Percentiles rank a stretch among this genome's conserved stretches.
phyloP scores from a whole-genome alignment of 176 grass and related monocot genomes.

The Hordeum vulgare region MorexV3_pseudomolecules_assembly NC_058519.1:219775805-219776304 shows the following conservation, averaged over 20 bases:
- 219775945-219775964: conserved; percentile 44
- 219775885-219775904: conserved; percentile 80
- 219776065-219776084: conserved; percentile 42
- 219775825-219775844: conserved; percentile 66
- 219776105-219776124: conserved; percentile 89
- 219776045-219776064: conserved; percentile 46
- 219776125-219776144: conserved; percentile 86
- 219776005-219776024: conserved; percentile 84
- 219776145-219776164: conserved; percentile 89
- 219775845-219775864: conserved; percentile 89
- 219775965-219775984: conserved; percentile 41
- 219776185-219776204: conserved; percentile 38
- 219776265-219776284: conserved; percentile 25
- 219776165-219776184: conserved; percentile 90
- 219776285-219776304: no score
- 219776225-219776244: conserved; percentile 49
- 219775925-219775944: conserved; percentile 73
- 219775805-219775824: conserved; percentile 49
- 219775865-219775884: conserved; percentile 91
- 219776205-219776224: conserved; percentile 47
- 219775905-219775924: conserved; percentile 88
- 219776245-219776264: conserved; percentile 71
- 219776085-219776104: conserved; percentile 92
- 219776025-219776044: conserved; percentile 72
- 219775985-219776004: conserved; percentile 56